These are phyloP conservation scores for Fomitopsis betulina DNA, from an alignment of 1,284 basidiomycete species.

Conservation along the genomic window DNA sequence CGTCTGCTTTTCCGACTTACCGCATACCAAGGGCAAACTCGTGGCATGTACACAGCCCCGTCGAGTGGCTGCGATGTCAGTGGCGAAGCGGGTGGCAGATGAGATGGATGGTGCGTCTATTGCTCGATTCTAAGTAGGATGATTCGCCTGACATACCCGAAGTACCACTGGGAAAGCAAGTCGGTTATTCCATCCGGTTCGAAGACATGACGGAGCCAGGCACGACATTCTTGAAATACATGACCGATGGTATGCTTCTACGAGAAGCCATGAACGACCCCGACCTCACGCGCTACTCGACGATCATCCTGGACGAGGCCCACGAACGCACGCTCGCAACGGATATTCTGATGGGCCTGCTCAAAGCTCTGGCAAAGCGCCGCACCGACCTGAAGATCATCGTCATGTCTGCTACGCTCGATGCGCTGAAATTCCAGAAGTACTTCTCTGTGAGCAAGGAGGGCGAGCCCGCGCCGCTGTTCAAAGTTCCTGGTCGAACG, in stretches of 20 bases:
- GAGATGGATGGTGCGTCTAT: conserved; percentile 93
- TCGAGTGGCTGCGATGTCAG: conserved; percentile 96
- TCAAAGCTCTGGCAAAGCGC: conserved; percentile 72
- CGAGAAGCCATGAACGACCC: conserved; percentile 98
- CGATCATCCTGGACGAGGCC: conserved; percentile 97
- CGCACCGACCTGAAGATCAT: conserved; percentile 94
- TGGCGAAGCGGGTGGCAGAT: conserved; percentile 97
- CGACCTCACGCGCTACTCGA: conserved; percentile 85
- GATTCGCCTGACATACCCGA: too few species aligned
- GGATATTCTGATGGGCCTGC: conserved; percentile 96
- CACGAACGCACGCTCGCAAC: conserved; percentile 98
- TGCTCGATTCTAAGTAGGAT: too few species aligned
- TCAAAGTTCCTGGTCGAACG: conserved; percentile 95
- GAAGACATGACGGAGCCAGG: conserved; percentile 95
- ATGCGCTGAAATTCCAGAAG: conserved; percentile 94
- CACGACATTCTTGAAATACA: conserved; percentile 94
- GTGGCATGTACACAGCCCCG: conserved; percentile 98
- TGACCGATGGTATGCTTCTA: conserved; percentile 98
- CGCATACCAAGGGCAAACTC: conserved; percentile 83
- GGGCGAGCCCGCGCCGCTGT: conserved; percentile 66
- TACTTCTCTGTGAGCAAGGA: conserved; percentile 75
- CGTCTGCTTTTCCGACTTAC: conserved; percentile 89
- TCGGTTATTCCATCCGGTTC: conserved; percentile 98
- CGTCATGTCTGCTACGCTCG: conserved; percentile 97
- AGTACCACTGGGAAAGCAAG: conserved; percentile 91